Percentiles rank a stretch among this genome's conserved stretches.
These are phyloP conservation scores for Fusarium cyanostomum DNA, from an alignment of 2,329 filamentous ascomycete genomes.

Conservation along the genomic window DNA sequence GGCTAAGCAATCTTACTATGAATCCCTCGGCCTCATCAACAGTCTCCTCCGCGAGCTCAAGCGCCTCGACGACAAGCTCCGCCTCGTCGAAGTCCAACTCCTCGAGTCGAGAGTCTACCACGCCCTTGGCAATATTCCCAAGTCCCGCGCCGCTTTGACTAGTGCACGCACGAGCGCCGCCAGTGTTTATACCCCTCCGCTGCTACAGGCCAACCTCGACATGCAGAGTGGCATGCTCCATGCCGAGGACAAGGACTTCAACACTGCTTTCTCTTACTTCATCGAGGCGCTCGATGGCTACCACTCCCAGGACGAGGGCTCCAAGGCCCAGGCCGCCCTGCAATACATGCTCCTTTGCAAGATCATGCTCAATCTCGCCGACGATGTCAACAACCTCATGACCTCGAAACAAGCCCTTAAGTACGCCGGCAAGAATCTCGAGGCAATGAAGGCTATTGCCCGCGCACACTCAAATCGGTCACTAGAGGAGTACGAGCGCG, in stretches of 20 bases:
- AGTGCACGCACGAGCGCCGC: slow-evolving; percentile 94
- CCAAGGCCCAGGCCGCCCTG: slow-evolving; percentile 92
- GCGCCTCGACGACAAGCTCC: slow-evolving; percentile 97
- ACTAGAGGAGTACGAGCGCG: slow-evolving; percentile 95
- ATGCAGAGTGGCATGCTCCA: slow-evolving; percentile 99
- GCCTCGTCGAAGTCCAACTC: slow-evolving; percentile 96
- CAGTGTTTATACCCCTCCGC: slow-evolving; percentile 94
- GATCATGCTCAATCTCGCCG: slow-evolving; percentile 97
- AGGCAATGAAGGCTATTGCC: slow-evolving; percentile 99
- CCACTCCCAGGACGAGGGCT: slow-evolving; percentile 86
- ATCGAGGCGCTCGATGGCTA: slow-evolving; percentile 99
- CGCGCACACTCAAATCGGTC: slow-evolving; percentile 95
- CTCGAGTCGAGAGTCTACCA: slow-evolving; percentile 98
- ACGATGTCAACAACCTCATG: slow-evolving; percentile 96
- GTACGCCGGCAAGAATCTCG: slow-evolving; percentile 93
- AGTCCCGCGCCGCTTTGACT: slow-evolving; percentile 93
- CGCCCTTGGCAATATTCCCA: slow-evolving; percentile 94
- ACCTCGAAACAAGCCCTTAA: slow-evolving; percentile 95
- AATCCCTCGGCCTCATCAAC: slow-evolving; percentile 96
- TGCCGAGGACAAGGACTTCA: slow-evolving; percentile 98
- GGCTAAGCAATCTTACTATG: slow-evolving; percentile 97
- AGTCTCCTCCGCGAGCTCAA: slow-evolving; percentile 95
- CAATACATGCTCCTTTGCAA: slow-evolving; percentile 99
- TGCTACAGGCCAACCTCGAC: slow-evolving; percentile 94
- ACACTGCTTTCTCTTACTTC: slow-evolving; percentile 98